These are phyloP conservation scores for Leccinellum rugosiceps DNA, from an alignment of 768 basidiomycete genomes.

Conservation along the genomic window DNA sequence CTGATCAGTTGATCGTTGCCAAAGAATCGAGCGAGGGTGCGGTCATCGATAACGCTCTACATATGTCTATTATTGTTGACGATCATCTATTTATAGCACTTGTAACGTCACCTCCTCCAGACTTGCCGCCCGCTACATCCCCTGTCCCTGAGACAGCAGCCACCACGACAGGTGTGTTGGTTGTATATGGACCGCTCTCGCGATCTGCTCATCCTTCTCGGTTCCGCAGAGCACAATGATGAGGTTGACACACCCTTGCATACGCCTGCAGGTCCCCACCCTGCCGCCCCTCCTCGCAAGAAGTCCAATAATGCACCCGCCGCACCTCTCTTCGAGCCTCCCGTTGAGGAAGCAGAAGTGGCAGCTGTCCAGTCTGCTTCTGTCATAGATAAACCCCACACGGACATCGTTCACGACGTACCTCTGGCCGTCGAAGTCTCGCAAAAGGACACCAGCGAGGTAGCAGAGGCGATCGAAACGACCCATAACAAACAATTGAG, in stretches of 20 bases:
- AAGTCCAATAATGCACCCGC: constrained; percentile 56
- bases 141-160: constrained; percentile 1
- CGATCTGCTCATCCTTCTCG: constrained; percentile 5
- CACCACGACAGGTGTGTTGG: constrained; percentile 18
- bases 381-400: constrained; percentile 2
- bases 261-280: constrained; percentile 59
- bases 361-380: constrained; percentile 1
- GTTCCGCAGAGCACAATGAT: constrained; percentile 18
- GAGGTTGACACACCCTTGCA: constrained; percentile 28
- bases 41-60: not conserved
- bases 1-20: constrained; percentile 4
- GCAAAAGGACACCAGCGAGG: constrained; percentile 13
- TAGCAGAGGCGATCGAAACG: not conserved
- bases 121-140: constrained; percentile 1
- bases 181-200: not conserved
- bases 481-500: not conserved
- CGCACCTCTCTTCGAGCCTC: constrained; percentile 24
- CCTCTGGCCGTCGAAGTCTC: constrained; percentile 1
- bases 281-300: constrained; percentile 72
- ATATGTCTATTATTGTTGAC: constrained; percentile 9
- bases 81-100: constrained; percentile 4
- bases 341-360: constrained; percentile 15
- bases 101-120: constrained; percentile 15
- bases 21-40: constrained; percentile 22
- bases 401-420: not conserved